Percentiles rank a stretch among this genome's conserved stretches.
Conservation (phyloP, 148 eudicot genomes). For the Fagopyrum esculentum region DNA sequence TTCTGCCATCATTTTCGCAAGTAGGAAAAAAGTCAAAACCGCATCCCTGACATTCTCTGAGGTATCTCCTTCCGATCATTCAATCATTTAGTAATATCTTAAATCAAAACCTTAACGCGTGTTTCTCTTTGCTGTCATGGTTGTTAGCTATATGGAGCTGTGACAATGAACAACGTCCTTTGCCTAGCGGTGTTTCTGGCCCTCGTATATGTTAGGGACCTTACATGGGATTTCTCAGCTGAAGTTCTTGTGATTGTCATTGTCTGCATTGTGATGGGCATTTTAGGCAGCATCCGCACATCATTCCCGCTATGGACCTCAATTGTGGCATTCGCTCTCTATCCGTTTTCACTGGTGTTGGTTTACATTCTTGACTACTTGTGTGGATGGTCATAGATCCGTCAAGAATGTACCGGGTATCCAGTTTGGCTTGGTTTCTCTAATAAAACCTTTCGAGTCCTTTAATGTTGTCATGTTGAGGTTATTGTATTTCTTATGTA, state of each 20-base stretch:
- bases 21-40: conserved; percentile 61
- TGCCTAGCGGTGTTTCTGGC: conserved; percentile 76
- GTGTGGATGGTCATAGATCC: conserved; percentile 72
- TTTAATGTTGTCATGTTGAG: not conserved
- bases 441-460: not conserved
- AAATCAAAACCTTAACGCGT: not conserved
- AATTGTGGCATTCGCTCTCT: conserved; percentile 60
- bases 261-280: conserved; percentile 80
- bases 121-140: not conserved
- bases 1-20: conserved; percentile 79
- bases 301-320: conserved; percentile 81
- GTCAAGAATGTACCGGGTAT: not conserved
- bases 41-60: conserved; percentile 88
- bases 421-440: not conserved
- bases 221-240: conserved; percentile 81
- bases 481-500: not conserved
- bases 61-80: conserved; percentile 29
- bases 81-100: not conserved
- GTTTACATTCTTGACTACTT: conserved; percentile 81
- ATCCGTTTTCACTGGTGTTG: conserved; percentile 55
- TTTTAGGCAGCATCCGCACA: conserved; percentile 64
- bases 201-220: conserved; percentile 60
- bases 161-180: conserved; percentile 68
- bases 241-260: conserved; percentile 76
- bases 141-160: conserved; percentile 67